Conservation (phyloP, 1,284 basidiomycete species). For the Cystobasidium sp. region DNA sequence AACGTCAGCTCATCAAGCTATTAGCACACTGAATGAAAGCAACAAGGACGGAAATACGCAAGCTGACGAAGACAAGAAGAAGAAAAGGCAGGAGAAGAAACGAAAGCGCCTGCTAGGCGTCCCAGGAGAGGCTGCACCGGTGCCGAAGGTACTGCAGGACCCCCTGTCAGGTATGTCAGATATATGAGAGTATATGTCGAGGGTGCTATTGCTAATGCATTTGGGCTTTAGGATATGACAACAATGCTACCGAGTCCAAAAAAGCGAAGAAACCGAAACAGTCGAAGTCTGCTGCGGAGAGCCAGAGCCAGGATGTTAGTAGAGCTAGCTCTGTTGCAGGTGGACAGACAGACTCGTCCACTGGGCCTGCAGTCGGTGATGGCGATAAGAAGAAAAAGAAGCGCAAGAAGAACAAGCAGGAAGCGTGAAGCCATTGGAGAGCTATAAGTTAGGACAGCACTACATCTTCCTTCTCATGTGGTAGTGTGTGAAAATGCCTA, state of each 20-base stretch:
- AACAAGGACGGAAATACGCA: background rate
- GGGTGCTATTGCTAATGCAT: background rate
- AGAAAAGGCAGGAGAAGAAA: slow-evolving; percentile 8
- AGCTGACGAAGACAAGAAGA: slow-evolving; percentile 11
- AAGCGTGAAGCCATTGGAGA: background rate
- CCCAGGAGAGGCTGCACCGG: background rate
- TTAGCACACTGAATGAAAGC: no score
- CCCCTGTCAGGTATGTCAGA: slow-evolving; percentile 26
- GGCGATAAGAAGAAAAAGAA: slow-evolving; percentile 11
- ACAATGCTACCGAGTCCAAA: background rate
- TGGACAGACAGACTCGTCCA: background rate
- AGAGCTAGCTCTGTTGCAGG: background rate
- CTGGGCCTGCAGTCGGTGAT: background rate
- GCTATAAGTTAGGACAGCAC: background rate
- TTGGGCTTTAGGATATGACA: background rate
- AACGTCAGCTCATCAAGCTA: no score
- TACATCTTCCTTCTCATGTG: no score
- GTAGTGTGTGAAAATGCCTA: no score
- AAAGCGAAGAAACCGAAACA: background rate
- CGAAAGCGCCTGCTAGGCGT: slow-evolving; percentile 1
- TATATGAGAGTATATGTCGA: no score
- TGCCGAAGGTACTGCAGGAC: background rate
- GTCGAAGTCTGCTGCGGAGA: background rate
- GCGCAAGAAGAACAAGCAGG: background rate
- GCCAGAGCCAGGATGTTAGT: background rate